Base-by-base conservation (phyloP, 257 asterid species). In the Linaria vulgaris region DNA sequence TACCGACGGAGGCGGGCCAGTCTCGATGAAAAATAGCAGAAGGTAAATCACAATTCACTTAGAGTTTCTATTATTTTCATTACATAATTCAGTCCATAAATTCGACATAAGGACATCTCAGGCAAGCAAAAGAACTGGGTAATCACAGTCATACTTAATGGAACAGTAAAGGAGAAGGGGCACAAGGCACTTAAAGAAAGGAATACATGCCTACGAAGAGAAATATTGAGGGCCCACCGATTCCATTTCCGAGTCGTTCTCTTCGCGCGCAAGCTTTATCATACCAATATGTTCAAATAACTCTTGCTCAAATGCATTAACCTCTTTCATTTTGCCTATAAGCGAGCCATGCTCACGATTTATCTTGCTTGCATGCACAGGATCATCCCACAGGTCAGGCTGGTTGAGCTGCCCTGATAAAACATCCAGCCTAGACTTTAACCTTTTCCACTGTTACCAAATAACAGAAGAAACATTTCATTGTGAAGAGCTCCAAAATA, bases 201-300 rank as follows among this genome's bases (percentile, higher is more conserved):
- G 62, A 61, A 59, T 71, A 81, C 81, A 76, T 74, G 82, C 81
- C 85, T 74, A 85, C 66, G 69, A 69, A 69, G 74, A 56, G 67
- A 74, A 67, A 69, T 59, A 53, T 55, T 43, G 76, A 71, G 82
- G 74, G 71, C 90, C 71, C 81, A 92, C 97, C 88, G 66, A 75
- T 85, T 90, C 95, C 86, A 81, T 52, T 70, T 85, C 95, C 46
- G 76, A 45, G 49, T 94, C 99, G 27, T 85, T 84, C 76, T 90
- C 96, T 79, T 90, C 99, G 41, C 88, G 88, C 51, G 99, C 88
- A 68, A 94, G 89, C 79, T 87, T 94, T 64, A 94, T 81, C 96
- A 94, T 94, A 72, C 90, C 97, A 64, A 94, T 78, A 76, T 94
- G 95, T 72, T 87, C 97, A 66, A 87, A 81, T 21, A 94, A 79